These are phyloP conservation scores for Fusarium siculi DNA, from an alignment of 2,329 filamentous ascomycete species.

Conservation along the genomic window DNA sequence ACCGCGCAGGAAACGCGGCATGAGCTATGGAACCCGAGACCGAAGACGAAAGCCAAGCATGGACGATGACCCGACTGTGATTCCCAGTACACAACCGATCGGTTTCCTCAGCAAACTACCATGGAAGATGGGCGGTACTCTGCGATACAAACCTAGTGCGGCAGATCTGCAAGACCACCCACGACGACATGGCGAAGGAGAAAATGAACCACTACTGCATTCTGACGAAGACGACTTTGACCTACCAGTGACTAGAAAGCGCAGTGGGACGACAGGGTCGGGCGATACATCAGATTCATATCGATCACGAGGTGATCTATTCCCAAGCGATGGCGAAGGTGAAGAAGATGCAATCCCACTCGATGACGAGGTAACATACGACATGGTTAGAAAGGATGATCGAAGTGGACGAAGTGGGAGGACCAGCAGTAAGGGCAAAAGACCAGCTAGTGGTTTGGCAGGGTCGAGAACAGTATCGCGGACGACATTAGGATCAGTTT, in stretches of 20 bases:
- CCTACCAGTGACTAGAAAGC: slow-evolving; percentile 56
- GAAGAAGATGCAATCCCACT: slow-evolving; percentile 94
- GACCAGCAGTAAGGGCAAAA: slow-evolving; percentile 69
- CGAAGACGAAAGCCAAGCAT: slow-evolving; percentile 58
- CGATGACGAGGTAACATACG: slow-evolving; percentile 91
- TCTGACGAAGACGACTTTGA: slow-evolving; percentile 47
- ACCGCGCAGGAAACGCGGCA: slow-evolving; percentile 78
- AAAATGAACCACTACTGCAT: slow-evolving; percentile 76
- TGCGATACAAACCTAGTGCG: slow-evolving; percentile 90
- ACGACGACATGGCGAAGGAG: slow-evolving; percentile 62
- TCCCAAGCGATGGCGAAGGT: slow-evolving; percentile 85
- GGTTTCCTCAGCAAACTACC: slow-evolving; percentile 87
- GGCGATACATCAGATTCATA: slow-evolving; percentile 86
- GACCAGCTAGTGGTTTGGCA: slow-evolving; percentile 51
- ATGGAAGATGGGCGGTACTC: slow-evolving; percentile 82
- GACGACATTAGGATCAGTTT: slow-evolving; percentile 62
- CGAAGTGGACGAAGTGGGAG: slow-evolving; percentile 68
- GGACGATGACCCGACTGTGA: slow-evolving; percentile 84
- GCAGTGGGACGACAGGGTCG: slow-evolving; percentile 83
- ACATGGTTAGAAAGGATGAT: slow-evolving; percentile 81
- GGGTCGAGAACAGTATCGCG: slow-evolving; percentile 66
- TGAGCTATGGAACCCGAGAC: slow-evolving; percentile 86
- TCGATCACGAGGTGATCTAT: slow-evolving; percentile 88
- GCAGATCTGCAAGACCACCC: slow-evolving; percentile 92
- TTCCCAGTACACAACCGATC: slow-evolving; percentile 85